phyloP scores from a whole-genome alignment of 768 basidiomycete genomes.

The Boletus barrowsii region DNA sequence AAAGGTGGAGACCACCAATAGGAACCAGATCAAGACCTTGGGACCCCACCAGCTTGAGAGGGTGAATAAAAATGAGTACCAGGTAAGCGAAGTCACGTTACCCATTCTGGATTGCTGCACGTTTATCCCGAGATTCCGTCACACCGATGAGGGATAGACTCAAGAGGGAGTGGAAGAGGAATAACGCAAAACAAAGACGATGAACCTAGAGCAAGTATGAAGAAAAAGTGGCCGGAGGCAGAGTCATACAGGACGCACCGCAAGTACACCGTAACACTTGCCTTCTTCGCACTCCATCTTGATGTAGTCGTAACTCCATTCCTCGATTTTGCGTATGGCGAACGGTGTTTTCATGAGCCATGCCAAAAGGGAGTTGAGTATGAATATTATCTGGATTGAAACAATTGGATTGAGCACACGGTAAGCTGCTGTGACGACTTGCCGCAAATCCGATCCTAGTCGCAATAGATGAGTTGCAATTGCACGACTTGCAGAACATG shows the following conservation, averaged over 20 bases:
- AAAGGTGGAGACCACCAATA: slow-evolving; percentile 80
- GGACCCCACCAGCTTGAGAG: slow-evolving; percentile 93
- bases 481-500: slow-evolving; percentile 97
- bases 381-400: slow-evolving; percentile 81
- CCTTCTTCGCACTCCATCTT: slow-evolving; percentile 95
- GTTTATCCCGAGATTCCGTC: slow-evolving; percentile 84
- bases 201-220: slow-evolving; percentile 58
- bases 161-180: slow-evolving; percentile 83
- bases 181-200: slow-evolving; percentile 92
- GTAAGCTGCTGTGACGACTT: slow-evolving; percentile 25
- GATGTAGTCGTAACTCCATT: slow-evolving; percentile 94
- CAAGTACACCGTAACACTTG: slow-evolving; percentile 95
- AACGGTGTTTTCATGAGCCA: slow-evolving; percentile 95
- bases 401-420: neutral
- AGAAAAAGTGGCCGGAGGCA: neutral
- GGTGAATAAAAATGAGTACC: slow-evolving; percentile 14
- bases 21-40: slow-evolving; percentile 85
- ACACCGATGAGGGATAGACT: slow-evolving; percentile 81
- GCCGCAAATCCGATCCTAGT: slow-evolving; percentile 95
- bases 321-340: slow-evolving; percentile 82
- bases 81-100: slow-evolving; percentile 33
- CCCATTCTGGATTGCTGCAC: slow-evolving; percentile 97
- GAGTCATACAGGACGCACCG: slow-evolving; percentile 49
- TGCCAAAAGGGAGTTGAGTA: slow-evolving; percentile 90
- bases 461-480: slow-evolving; percentile 98